phyloP scores from a whole-genome alignment of 139 green algal species.

The Ulvella scutata region DNA sequence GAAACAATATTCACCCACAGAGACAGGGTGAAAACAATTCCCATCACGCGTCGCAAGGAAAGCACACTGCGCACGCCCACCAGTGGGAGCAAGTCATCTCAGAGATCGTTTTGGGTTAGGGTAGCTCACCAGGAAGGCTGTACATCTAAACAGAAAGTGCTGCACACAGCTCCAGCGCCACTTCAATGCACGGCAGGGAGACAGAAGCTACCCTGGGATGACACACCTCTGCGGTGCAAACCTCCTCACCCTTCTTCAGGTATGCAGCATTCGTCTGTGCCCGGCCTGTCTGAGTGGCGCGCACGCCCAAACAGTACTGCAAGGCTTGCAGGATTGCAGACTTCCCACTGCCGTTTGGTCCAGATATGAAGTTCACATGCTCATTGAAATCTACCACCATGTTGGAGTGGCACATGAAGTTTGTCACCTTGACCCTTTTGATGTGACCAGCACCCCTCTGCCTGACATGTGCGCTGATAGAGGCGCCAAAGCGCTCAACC shows the following conservation, averaged over 20 bases:
- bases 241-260: background rate
- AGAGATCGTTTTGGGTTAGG: too few relatives aligned
- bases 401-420: conserved; percentile 70
- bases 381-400: conserved; percentile 48
- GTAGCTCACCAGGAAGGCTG: too few relatives aligned
- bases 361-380: conserved; percentile 52
- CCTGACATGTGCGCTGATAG: background rate
- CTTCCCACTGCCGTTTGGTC: conserved; percentile 60
- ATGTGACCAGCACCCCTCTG: conserved; percentile 26
- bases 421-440: conserved; percentile 28
- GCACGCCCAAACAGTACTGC: conserved; percentile 49
- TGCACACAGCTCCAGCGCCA: too few relatives aligned
- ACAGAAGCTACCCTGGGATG: background rate
- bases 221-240: background rate
- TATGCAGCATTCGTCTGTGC: conserved; percentile 5
- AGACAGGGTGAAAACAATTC: too few relatives aligned
- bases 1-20: too few relatives aligned
- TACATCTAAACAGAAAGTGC: too few relatives aligned
- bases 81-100: too few relatives aligned
- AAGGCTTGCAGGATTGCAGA: conserved; percentile 46
- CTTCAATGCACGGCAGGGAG: too few relatives aligned
- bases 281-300: conserved; percentile 35
- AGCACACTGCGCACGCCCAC: too few relatives aligned
- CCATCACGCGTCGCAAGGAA: too few relatives aligned
- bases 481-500: background rate